phyloP scores from a whole-genome alignment of 768 basidiomycete species.

The Macrolepiota albuminosa region DNA sequence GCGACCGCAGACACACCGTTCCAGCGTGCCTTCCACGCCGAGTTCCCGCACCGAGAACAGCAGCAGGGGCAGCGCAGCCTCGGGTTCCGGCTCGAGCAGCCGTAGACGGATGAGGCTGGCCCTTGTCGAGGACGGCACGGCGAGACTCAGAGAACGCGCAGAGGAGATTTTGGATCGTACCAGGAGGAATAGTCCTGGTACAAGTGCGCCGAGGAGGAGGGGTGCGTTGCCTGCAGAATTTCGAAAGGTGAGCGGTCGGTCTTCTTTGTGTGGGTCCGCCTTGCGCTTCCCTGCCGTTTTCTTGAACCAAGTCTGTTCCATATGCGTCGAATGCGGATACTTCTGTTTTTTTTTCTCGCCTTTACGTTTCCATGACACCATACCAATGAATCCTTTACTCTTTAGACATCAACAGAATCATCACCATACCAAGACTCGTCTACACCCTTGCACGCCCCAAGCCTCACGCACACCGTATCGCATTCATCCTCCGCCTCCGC shows the following conservation, averaged over 20 bases:
- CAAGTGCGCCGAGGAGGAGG: slow-evolving; percentile 31
- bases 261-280: neutral
- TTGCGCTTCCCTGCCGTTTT: no score
- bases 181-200: slow-evolving; percentile 30
- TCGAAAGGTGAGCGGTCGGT: slow-evolving; percentile 17
- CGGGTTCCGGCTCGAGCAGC: slow-evolving; percentile 3
- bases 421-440: neutral
- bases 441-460: neutral
- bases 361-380: neutral
- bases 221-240: slow-evolving; percentile 39
- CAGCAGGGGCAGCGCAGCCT: neutral
- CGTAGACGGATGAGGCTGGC: slow-evolving; percentile 10
- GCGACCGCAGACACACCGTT: slow-evolving; percentile 22
- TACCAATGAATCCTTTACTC: neutral
- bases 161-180: slow-evolving; percentile 20
- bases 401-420: neutral
- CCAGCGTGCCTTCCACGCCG: slow-evolving; percentile 45
- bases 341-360: neutral
- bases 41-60: neutral
- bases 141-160: slow-evolving; percentile 24
- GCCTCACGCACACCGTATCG: slow-evolving; percentile 6
- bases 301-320: no score
- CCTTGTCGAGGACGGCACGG: slow-evolving; percentile 4
- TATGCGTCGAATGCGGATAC: no score
- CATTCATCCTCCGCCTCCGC: slow-evolving; percentile 6